Evolutionary conservation across 164 flowering plant species (phyloP).

Genomic region (Vitis labrusca): DNA sequence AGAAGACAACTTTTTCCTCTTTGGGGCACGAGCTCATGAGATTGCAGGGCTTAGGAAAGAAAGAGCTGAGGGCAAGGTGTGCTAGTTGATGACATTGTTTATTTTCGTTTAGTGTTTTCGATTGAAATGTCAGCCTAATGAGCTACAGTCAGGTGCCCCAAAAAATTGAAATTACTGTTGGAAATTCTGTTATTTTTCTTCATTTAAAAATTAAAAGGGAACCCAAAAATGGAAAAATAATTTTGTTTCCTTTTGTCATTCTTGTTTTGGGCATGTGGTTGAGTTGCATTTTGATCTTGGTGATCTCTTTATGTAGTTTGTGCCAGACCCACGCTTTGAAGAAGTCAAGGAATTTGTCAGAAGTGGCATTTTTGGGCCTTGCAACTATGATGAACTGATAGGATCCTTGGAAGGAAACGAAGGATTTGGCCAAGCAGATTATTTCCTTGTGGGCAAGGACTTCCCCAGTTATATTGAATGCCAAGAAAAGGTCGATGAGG

Average conservation of each 20-base stretch:
- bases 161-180: too few relatives aligned
- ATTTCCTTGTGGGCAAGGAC: conserved; percentile 93
- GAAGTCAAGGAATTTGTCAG: conserved; percentile 74
- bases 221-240: background rate
- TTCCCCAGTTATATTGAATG: conserved; percentile 92
- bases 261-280: background rate
- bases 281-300: background rate
- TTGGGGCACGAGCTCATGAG: conserved; percentile 90
- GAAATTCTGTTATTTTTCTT: background rate
- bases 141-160: background rate
- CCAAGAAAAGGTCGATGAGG: conserved; percentile 87
- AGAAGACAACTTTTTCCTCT: conserved; percentile 88
- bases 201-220: background rate
- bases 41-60: conserved; percentile 80
- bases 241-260: background rate
- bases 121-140: background rate
- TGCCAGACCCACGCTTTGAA: conserved; percentile 85
- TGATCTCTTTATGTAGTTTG: conserved; percentile 44
- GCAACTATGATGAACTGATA: conserved; percentile 61
- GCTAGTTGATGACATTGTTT: background rate
- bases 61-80: conserved; percentile 90
- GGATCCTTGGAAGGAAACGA: conserved; percentile 94
- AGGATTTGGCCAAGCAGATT: conserved; percentile 86
- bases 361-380: conserved; percentile 76
- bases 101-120: background rate